These are phyloP conservation scores for Scutellospora calospora DNA, from an alignment of 371 early-diverging fungal genomes.

Conservation along the genomic window DNA sequence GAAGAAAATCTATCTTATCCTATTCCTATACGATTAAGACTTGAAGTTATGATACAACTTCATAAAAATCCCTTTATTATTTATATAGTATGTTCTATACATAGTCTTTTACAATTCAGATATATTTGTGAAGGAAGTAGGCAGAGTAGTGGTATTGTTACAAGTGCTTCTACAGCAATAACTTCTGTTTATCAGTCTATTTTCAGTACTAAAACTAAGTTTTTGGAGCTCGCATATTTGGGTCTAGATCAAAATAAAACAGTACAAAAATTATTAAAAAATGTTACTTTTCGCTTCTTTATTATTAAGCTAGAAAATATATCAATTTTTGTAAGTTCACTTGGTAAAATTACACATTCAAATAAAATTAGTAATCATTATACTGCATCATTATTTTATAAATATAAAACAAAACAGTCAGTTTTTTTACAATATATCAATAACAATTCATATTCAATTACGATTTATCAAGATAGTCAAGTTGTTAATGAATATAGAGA, in stretches of 20 bases:
- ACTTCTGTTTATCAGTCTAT: not conserved
- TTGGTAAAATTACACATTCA: not conserved
- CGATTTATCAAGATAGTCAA: not conserved
- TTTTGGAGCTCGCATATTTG: not conserved
- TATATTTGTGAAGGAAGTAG: slow-evolving; percentile 13
- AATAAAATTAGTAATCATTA: slow-evolving; percentile 11
- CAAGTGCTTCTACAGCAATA: not conserved
- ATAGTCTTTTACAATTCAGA: not conserved
- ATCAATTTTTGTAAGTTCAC: not conserved
- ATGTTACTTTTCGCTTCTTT: not conserved
- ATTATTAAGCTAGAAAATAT: slow-evolving; percentile 17
- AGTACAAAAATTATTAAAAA: slow-evolving; percentile 3
- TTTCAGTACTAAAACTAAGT: slow-evolving; percentile 8
- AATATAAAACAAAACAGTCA: slow-evolving; percentile 20
- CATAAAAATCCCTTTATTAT: not conserved
- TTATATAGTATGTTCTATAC: not conserved
- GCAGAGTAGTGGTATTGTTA: not conserved
- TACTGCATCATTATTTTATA: slow-evolving; percentile 19
- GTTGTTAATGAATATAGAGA: slow-evolving; percentile 6
- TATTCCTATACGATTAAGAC: not conserved
- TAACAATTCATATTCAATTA: not conserved
- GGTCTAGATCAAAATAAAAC: slow-evolving; percentile 5
- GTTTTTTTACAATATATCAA: not conserved
- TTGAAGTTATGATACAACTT: slow-evolving; percentile 9
- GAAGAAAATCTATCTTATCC: not conserved